Evolutionary conservation across 441 rosid genomes (phyloP).

Genomic region (Croton setiger): DNA sequence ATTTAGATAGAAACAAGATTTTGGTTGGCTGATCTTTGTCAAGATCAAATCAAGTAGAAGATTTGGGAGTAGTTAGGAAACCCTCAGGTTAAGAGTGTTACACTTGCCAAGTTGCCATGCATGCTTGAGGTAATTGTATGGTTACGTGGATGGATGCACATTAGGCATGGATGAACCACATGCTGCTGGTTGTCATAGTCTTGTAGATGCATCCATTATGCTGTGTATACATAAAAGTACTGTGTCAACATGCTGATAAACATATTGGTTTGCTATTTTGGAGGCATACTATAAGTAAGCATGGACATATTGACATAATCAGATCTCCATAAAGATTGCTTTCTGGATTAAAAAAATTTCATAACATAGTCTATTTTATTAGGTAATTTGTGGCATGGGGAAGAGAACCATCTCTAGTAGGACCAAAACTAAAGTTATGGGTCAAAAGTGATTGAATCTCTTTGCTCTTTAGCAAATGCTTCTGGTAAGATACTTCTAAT

Average conservation of each 20-base stretch:
- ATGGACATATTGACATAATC: slow-evolving; percentile 5
- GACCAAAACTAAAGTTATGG: slow-evolving; percentile 19
- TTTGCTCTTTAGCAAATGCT: slow-evolving; percentile 17
- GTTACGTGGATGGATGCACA: slow-evolving; percentile 7
- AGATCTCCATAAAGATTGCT: slow-evolving; percentile 10
- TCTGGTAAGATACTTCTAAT: slow-evolving; percentile 13
- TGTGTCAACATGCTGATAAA: slow-evolving; percentile 10
- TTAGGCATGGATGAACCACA: slow-evolving; percentile 11
- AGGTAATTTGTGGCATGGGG: slow-evolving; percentile 19
- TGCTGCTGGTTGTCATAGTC: slow-evolving; percentile 8
- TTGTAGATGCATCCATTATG: slow-evolving; percentile 11
- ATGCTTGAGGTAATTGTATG: slow-evolving; percentile 25
- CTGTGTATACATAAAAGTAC: slow-evolving; percentile 8
- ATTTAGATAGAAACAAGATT: slow-evolving; percentile 66
- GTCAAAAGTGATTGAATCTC: slow-evolving; percentile 9
- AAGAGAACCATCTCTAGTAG: slow-evolving; percentile 3
- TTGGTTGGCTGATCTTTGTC: slow-evolving; percentile 70
- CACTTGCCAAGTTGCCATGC: slow-evolving; percentile 19
- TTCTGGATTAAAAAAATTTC: slow-evolving; percentile 6
- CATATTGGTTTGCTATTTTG: slow-evolving; percentile 18
- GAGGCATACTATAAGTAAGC: slow-evolving; percentile 9
- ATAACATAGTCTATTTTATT: slow-evolving; percentile 13
- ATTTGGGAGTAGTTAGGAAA: slow-evolving; percentile 40
- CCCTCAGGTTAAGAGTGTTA: slow-evolving; percentile 23
- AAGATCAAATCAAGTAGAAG: slow-evolving; percentile 56